Conservation (phyloP, 768 basidiomycete species). For the Mycena rebaudengoi region DNA sequence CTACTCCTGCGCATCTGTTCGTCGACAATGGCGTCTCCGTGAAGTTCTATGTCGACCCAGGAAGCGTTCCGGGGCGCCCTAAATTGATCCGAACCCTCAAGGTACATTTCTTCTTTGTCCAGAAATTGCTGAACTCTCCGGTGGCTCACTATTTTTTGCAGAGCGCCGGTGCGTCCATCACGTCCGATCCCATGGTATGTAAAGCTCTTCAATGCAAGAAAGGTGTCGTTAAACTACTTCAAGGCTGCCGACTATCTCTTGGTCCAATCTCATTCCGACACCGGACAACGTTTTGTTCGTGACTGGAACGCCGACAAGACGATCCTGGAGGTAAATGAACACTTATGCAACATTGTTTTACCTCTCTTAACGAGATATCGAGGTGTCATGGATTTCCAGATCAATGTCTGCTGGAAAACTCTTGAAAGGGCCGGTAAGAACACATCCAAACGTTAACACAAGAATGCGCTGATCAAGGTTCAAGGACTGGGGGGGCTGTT, state of each 20-base stretch:
- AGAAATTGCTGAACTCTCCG: neutral
- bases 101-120: slow-evolving; percentile 41
- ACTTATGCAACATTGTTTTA: neutral
- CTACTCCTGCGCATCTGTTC: slow-evolving; percentile 41
- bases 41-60: slow-evolving; percentile 65
- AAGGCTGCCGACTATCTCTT: slow-evolving; percentile 52
- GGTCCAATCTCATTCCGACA: slow-evolving; percentile 60
- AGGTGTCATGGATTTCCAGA: slow-evolving; percentile 60
- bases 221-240: neutral
- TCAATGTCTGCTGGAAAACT: slow-evolving; percentile 53
- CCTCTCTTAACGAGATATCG: slow-evolving; percentile 56
- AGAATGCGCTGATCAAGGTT: neutral
- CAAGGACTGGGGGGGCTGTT: slow-evolving; percentile 37
- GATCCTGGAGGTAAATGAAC: slow-evolving; percentile 41
- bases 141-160: slow-evolving; percentile 34
- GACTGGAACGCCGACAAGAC: slow-evolving; percentile 63
- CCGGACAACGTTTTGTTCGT: slow-evolving; percentile 64
- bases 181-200: slow-evolving; percentile 59
- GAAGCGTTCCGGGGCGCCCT: slow-evolving; percentile 56
- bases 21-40: slow-evolving; percentile 51
- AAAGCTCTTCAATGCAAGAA: slow-evolving; percentile 23
- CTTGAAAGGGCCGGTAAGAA: slow-evolving; percentile 43
- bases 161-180: slow-evolving; percentile 65
- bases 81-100: slow-evolving; percentile 59
- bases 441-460: neutral